phyloP scores from a whole-genome alignment of 805 yeast genomes.

The Blastobotrys terrestris region DNA sequence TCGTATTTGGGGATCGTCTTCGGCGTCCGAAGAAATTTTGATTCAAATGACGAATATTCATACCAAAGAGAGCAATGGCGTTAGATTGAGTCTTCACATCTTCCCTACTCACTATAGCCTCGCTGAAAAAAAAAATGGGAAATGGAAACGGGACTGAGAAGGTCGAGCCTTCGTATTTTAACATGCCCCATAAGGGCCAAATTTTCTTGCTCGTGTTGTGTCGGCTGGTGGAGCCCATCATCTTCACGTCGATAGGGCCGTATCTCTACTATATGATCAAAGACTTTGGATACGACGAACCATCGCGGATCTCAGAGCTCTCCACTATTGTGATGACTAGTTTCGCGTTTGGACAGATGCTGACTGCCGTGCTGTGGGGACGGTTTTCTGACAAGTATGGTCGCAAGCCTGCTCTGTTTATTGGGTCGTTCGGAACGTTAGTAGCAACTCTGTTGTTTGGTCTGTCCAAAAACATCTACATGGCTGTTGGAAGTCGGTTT shows the following conservation, averaged over 20 bases:
- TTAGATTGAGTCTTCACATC: not conserved
- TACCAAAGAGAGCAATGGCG: too few species aligned
- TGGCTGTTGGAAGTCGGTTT: slow-evolving; percentile 49
- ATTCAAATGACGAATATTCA: not conserved
- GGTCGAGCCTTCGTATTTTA: slow-evolving; percentile 17
- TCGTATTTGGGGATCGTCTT: too few species aligned
- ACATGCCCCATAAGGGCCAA: slow-evolving; percentile 20
- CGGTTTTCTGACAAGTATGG: slow-evolving; percentile 47
- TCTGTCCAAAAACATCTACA: slow-evolving; percentile 44
- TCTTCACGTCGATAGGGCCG: slow-evolving; percentile 58
- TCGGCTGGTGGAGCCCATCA: slow-evolving; percentile 55
- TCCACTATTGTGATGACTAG: slow-evolving; percentile 47
- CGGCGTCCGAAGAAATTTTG: not conserved
- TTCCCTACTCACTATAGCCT: too few species aligned
- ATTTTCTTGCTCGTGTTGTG: slow-evolving; percentile 18
- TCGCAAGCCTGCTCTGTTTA: slow-evolving; percentile 45
- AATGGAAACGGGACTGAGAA: not conserved
- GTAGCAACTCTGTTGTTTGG: slow-evolving; percentile 47
- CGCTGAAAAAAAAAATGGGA: too few species aligned
- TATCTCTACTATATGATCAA: slow-evolving; percentile 58
- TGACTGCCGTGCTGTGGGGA: slow-evolving; percentile 57
- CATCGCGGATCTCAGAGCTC: slow-evolving; percentile 27
- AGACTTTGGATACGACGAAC: slow-evolving; percentile 39
- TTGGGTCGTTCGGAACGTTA: slow-evolving; percentile 50
- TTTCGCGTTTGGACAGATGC: slow-evolving; percentile 54